These are phyloP conservation scores for Euphorbia tirucalli DNA, from an alignment of 345 rosid genomes.

Conservation along the genomic window DNA sequence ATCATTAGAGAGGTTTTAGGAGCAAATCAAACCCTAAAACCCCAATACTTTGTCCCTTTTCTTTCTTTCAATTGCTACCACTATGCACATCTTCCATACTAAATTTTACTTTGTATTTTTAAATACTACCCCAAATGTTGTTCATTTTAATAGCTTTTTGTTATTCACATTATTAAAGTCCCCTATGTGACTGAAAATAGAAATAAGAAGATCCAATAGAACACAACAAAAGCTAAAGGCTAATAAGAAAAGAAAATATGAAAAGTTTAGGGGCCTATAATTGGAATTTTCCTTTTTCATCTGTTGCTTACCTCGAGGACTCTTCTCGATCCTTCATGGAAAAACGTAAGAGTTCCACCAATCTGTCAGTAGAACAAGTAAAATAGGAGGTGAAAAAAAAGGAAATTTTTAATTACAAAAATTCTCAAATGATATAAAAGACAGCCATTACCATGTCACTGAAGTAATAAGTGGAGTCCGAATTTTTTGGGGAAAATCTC, in stretches of 20 bases:
- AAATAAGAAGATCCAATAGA: too few species aligned
- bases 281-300: neutral
- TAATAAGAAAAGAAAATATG: neutral
- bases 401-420: neutral
- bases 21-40: neutral
- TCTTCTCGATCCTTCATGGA: conserved; percentile 82
- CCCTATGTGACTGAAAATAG: neutral
- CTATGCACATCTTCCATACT: neutral
- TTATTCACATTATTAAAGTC: neutral
- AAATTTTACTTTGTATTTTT: neutral
- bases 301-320: conserved; percentile 77
- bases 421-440: conserved; percentile 7
- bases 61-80: neutral
- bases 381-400: neutral
- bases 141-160: neutral
- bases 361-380: conserved; percentile 50
- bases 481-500: conserved; percentile 86
- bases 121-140: neutral
- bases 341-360: conserved; percentile 94
- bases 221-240: neutral
- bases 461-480: conserved; percentile 89
- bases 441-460: conserved; percentile 68
- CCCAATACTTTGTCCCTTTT: neutral
- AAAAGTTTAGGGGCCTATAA: neutral
- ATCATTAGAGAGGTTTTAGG: neutral